Evolutionary conservation across 2,329 filamentous ascomycete species (phyloP), one percentile per base, ranked within the genome.

Genomic region (Dactylonectria macrodidyma): DNA sequence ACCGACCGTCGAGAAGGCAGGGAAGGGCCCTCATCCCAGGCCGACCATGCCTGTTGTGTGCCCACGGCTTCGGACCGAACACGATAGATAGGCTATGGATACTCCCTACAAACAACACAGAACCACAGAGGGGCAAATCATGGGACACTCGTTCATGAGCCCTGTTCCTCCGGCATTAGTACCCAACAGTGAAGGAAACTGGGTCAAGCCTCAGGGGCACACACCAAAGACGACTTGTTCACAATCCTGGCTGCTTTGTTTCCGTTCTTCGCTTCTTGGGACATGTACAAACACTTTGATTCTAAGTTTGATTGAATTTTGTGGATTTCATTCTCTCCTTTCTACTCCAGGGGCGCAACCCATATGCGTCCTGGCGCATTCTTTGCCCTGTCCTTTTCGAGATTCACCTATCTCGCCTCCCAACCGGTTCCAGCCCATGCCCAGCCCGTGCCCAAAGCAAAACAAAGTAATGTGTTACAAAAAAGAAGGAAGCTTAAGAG

Each of bases 51-150:
- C 54, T 30, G 24, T 41, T 62, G 14, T 46, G 46, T 55, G 48
- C 36, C 48, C 11, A 19, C 33, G 26, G 48, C 38, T 26, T 62
- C 48, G 51, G 50, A 5, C 59, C 59, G 51, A 60, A 36, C 19
- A 33, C 22, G 19, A 30, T 30, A 30, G 26, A 30, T 30, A 30
- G 26, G 26, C 26, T 30, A 30, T 30, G 26, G 26, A 30, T 30
- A 30, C 26, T 19, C 19, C 19, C 19, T 19, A 19, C 19, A 4
- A 30, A 30, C 26, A 30, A 30, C 7, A 59, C 44, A 38, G 19
- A 48, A 26, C 44, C 4, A 12, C 4, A 22, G 16, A 24, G 22
- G 46, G n/a, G 22, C 19, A 48, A 19, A 5, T 10, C 4, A 12
- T 48, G 46, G 22, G 10, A 12, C 7, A 30, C 26, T 30, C 26